Evolutionary conservation across 2,329 filamentous ascomycete species (phyloP), one percentile per base, ranked within the genome.

Genomic region (Camillea tinctor): DNA sequence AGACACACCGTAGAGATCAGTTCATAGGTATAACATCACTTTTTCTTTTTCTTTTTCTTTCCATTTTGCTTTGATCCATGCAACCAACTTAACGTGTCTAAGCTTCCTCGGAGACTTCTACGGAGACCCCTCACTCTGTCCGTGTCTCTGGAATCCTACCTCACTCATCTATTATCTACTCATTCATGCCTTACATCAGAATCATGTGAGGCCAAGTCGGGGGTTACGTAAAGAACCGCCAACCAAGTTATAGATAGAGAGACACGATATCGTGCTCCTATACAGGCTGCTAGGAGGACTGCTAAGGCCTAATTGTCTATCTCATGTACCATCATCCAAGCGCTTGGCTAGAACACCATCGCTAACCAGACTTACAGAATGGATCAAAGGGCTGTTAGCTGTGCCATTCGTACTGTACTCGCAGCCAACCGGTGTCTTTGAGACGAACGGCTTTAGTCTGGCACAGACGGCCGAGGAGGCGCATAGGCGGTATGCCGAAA

Each of bases 351-450:
- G 3, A 59, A 56, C 26, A 21, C 17, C 13, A 53, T 55, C 24
- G 19, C 66, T 62, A 44, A 60, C 58, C 21, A 24, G 52, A 49
- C 62, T n/a, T 55, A 63, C 69, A 87, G 92, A 97, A 89, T 98
- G 94, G 94, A 92, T 98, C 81, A 98, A 99, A 78, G 91, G 90
- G 48, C 84, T 98, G 3, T 81, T 98, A 13, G 95, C 95, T 1
- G 94, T 98, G 0, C 95, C 95, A 0, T 99, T 99, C 73, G 94
- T 99, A 48, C 85, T 99, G 57, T 93, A 97, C 75, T 97, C 94
- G 1, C 93, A 98, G 73, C 95, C 95, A 3, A 96, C 92, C 1
- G 92, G 92, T 20, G 86, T 93, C 50, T 93, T 94, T 70, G 89
- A 93, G 65, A 81, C 85, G 59, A 83, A 87, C 68, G 85, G 85